phyloP scores from a whole-genome alignment of 2,329 filamentous ascomycete species.

The Fusarium devonianum region DNA sequence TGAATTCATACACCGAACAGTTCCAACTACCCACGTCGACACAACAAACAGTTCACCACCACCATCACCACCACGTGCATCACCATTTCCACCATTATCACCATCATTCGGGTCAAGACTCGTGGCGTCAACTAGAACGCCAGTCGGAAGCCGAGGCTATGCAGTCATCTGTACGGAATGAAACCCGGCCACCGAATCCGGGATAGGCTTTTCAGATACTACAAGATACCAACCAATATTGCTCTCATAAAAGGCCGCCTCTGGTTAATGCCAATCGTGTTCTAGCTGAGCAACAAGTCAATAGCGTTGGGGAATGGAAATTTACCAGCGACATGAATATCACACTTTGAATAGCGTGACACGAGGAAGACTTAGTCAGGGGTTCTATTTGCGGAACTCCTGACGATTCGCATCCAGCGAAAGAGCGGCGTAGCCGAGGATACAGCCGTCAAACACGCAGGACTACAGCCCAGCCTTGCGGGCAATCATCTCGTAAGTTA shows the following conservation, averaged over 20 bases:
- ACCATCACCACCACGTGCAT: slow-evolving; percentile 32
- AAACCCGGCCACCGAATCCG: slow-evolving; percentile 13
- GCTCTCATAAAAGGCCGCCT: neutral
- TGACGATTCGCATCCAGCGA: no score
- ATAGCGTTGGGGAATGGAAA: no score
- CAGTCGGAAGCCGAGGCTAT: slow-evolving; percentile 32
- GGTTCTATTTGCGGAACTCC: no score
- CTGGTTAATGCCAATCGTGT: no score
- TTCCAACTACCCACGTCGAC: slow-evolving; percentile 21
- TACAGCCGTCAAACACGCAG: no score
- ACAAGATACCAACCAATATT: neutral
- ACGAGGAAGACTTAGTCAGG: no score
- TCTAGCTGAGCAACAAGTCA: no score
- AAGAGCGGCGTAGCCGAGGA: no score
- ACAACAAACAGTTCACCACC: slow-evolving; percentile 27
- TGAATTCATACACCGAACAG: slow-evolving; percentile 15
- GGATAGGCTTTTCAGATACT: slow-evolving; percentile 4
- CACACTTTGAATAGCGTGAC: no score
- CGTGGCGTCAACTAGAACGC: slow-evolving; percentile 27
- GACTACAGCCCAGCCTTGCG: no score
- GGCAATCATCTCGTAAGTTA: no score
- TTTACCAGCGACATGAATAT: no score
- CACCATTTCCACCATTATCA: slow-evolving; percentile 37
- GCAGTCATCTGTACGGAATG: slow-evolving; percentile 19
- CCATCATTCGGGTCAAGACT: slow-evolving; percentile 21